Percentiles rank a stretch among this genome's conserved stretches.
Conservation (phyloP, 1,139 yeast species). For the Yamadazyma jaroonii region DNA sequence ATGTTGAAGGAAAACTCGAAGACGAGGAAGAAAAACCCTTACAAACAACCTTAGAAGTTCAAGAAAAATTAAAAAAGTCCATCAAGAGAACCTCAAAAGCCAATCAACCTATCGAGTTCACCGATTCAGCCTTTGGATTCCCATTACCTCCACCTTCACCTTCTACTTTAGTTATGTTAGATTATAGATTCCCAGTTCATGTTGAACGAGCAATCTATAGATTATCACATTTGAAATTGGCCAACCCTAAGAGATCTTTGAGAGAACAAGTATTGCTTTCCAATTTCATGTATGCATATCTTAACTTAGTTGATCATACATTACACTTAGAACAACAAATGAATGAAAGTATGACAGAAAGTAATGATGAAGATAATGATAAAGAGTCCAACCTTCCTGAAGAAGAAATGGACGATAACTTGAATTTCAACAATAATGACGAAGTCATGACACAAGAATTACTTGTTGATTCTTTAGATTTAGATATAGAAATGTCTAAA, state of each 20-base stretch:
- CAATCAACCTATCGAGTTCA: slow-evolving; percentile 73
- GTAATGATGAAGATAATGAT: slow-evolving; percentile 6
- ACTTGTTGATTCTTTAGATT: slow-evolving; percentile 8
- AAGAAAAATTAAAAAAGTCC: slow-evolving; percentile 44
- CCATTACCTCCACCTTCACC: slow-evolving; percentile 79
- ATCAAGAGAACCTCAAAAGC: slow-evolving; percentile 44
- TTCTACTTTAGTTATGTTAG: slow-evolving; percentile 75
- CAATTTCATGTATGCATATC: slow-evolving; percentile 95
- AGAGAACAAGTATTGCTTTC: slow-evolving; percentile 89
- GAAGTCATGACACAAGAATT: slow-evolving; percentile 8
- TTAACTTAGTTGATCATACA: slow-evolving; percentile 90
- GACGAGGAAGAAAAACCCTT: slow-evolving; percentile 18
- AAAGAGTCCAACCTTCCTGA: slow-evolving; percentile 4
- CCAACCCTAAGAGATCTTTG: slow-evolving; percentile 88
- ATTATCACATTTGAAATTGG: slow-evolving; percentile 85
- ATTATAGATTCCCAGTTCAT: slow-evolving; percentile 86
- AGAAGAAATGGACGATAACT: slow-evolving; percentile 1
- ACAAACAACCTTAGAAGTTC: slow-evolving; percentile 42
- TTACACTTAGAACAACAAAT: slow-evolving; percentile 64
- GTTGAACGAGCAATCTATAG: slow-evolving; percentile 95
- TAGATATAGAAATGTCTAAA: slow-evolving; percentile 8
- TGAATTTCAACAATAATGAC: slow-evolving; percentile 5
- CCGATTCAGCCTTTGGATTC: slow-evolving; percentile 82
- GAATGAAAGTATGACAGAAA: slow-evolving; percentile 16
- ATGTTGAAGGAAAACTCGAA: neutral